Percentiles rank a stretch among this genome's conserved stretches.
Conservation (phyloP, 1,284 basidiomycete species). For the Boletellus sp. region DNA sequence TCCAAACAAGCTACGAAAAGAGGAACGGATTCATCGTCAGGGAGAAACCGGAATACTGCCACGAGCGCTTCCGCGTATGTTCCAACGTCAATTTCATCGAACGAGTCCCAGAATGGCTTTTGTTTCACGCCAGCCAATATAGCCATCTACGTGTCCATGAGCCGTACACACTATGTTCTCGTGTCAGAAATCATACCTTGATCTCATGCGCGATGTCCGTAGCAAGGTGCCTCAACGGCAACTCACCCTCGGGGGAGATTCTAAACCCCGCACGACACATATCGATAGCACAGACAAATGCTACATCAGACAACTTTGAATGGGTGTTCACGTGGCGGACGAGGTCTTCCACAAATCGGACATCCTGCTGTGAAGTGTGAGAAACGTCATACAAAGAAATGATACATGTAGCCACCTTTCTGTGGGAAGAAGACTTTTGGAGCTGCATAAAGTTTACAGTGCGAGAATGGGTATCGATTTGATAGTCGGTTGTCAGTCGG, state of each 20-base stretch:
- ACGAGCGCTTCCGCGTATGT: conserved; percentile 75
- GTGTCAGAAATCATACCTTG: conserved; percentile 46
- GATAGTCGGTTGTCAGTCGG: conserved; percentile 56
- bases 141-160: conserved; percentile 35
- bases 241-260: conserved; percentile 60
- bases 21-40: conserved; percentile 54
- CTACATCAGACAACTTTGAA: conserved; percentile 59
- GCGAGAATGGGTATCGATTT: conserved; percentile 37
- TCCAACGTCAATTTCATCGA: conserved; percentile 75
- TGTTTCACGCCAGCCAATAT: conserved; percentile 48
- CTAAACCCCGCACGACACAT: conserved; percentile 77
- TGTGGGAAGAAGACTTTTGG: conserved; percentile 32
- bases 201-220: conserved; percentile 76
- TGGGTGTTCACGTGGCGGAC: conserved; percentile 47
- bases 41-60: conserved; percentile 66
- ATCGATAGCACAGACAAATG: conserved; percentile 77
- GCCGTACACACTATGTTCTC: not conserved
- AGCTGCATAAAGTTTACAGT: conserved; percentile 32
- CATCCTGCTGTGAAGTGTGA: conserved; percentile 36
- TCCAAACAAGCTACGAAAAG: conserved; percentile 66
- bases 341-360: conserved; percentile 56
- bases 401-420: conserved; percentile 37
- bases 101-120: conserved; percentile 67
- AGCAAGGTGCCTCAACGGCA: conserved; percentile 67
- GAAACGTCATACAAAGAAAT: not conserved